Percentiles rank a stretch among this genome's conserved stretches.
phyloP scores from a whole-genome alignment of 371 early-diverging fungal species.

The Actinomucor elegans region DNA sequence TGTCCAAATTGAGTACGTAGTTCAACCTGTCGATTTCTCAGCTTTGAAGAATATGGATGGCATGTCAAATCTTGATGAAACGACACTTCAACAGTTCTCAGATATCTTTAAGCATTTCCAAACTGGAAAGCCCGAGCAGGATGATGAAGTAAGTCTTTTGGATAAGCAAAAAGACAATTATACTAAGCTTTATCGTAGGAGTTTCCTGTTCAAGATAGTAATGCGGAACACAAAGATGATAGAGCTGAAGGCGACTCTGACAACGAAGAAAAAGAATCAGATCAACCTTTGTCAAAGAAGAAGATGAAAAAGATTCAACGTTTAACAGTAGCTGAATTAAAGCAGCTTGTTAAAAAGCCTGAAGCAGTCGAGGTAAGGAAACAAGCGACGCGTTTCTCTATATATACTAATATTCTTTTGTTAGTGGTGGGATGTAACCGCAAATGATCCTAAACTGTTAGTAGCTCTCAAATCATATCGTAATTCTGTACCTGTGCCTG shows the following conservation, averaged over 20 bases:
- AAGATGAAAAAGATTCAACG: constrained; percentile 27
- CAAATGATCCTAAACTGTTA: constrained; percentile 88
- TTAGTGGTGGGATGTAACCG: constrained; percentile 81
- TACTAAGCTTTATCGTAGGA: no score
- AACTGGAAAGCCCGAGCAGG: constrained; percentile 27
- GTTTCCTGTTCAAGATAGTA: constrained; percentile 51
- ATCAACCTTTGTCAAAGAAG: background rate
- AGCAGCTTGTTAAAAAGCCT: constrained; percentile 88
- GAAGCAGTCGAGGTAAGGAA: constrained; percentile 89
- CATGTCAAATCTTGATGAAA: constrained; percentile 34
- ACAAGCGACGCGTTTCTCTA: background rate
- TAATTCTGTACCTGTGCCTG: constrained; percentile 95
- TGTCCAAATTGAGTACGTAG: constrained; percentile 51
- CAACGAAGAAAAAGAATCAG: constrained; percentile 9
- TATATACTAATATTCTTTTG: background rate
- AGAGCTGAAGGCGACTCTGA: constrained; percentile 19
- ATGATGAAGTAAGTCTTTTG: constrained; percentile 32
- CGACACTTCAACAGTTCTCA: constrained; percentile 38
- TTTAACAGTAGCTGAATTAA: constrained; percentile 86
- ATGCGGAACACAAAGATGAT: constrained; percentile 43
- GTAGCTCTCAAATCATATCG: constrained; percentile 87
- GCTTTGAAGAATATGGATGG: constrained; percentile 33
- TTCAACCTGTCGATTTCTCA: constrained; percentile 38
- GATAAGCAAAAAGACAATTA: no score
- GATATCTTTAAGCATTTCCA: constrained; percentile 48